Conservation (phyloP, 2,329 filamentous ascomycete genomes). For the Phialophora verrucosa region DNA sequence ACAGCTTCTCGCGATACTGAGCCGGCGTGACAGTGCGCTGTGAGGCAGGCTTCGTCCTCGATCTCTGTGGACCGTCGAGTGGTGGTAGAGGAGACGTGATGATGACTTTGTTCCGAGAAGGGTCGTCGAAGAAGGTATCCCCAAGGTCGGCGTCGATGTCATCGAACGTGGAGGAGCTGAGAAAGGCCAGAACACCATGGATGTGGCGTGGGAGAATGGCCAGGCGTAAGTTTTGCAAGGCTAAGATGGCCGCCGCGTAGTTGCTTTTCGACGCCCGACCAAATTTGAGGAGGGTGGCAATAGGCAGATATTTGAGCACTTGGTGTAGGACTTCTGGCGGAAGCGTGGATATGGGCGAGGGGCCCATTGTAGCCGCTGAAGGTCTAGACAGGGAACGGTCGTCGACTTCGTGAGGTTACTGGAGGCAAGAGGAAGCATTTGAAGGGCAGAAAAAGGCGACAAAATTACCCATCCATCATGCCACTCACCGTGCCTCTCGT, state of each 20-base stretch:
- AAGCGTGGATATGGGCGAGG: constrained; percentile 31
- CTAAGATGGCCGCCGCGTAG: constrained; percentile 41
- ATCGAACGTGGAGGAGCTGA: constrained; percentile 41
- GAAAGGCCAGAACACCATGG: constrained; percentile 44
- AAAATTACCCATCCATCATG: neutral
- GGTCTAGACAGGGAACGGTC: neutral
- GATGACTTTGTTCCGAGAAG: constrained; percentile 23
- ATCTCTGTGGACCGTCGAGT: constrained; percentile 10
- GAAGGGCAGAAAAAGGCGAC: neutral
- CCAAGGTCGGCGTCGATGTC: constrained; percentile 19
- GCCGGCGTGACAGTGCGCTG: constrained; percentile 17
- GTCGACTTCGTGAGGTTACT: neutral
- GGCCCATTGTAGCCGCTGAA: neutral
- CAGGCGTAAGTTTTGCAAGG: constrained; percentile 43
- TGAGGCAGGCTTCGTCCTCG: constrained; percentile 18
- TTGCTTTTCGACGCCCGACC: constrained; percentile 43
- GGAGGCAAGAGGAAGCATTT: neutral
- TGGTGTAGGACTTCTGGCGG: constrained; percentile 44
- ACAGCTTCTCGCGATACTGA: constrained; percentile 26
- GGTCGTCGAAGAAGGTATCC: constrained; percentile 9
- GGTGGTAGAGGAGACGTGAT: constrained; percentile 23
- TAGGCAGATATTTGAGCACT: constrained; percentile 43
- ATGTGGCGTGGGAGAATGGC: constrained; percentile 45
- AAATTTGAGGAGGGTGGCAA: constrained; percentile 43
- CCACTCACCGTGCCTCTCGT: constrained; percentile 4